phyloP scores from a whole-genome alignment of 1,284 basidiomycete genomes.

The Takashimella tepidaria region DNA sequence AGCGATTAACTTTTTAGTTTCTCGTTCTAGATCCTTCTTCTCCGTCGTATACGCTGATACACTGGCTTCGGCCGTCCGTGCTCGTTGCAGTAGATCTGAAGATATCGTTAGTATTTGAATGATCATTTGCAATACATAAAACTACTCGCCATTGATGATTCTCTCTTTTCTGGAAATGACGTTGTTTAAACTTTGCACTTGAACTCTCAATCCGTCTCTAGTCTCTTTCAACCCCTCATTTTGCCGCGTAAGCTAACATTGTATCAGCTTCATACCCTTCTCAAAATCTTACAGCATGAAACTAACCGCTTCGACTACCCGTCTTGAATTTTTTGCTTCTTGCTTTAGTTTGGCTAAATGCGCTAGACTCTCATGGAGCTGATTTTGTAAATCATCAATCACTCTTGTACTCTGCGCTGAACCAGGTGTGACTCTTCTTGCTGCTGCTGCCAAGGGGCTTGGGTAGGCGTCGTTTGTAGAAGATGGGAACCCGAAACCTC shows the following conservation, averaged over 20 bases:
- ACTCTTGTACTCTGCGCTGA: constrained; percentile 36
- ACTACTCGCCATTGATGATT: constrained; percentile 33
- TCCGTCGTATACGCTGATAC: constrained; percentile 27
- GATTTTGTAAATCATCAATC: constrained; percentile 42
- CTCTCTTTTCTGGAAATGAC: constrained; percentile 44
- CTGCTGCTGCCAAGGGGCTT: not conserved
- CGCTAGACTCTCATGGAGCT: constrained; percentile 28
- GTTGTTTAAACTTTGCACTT: constrained; percentile 42
- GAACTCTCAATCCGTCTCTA: constrained; percentile 40
- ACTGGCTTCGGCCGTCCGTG: constrained; percentile 38
- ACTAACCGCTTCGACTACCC: constrained; percentile 36
- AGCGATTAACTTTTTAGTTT: constrained; percentile 32
- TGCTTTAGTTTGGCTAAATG: constrained; percentile 38
- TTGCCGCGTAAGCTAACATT: constrained; percentile 43
- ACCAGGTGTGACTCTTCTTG: constrained; percentile 2
- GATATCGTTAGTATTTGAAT: too few relatives aligned
- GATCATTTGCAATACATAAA: constrained; percentile 4
- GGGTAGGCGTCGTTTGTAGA: not conserved
- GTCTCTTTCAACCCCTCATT: constrained; percentile 46
- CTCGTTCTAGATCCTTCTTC: constrained; percentile 36
- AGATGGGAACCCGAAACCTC: constrained; percentile 1
- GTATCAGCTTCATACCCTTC: not conserved
- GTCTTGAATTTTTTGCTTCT: constrained; percentile 32
- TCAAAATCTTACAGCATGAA: too few relatives aligned
- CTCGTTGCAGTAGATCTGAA: constrained; percentile 42